These are phyloP conservation scores for Viola odorata DNA, from an alignment of 345 rosid species.

Conservation along the genomic window DNA sequence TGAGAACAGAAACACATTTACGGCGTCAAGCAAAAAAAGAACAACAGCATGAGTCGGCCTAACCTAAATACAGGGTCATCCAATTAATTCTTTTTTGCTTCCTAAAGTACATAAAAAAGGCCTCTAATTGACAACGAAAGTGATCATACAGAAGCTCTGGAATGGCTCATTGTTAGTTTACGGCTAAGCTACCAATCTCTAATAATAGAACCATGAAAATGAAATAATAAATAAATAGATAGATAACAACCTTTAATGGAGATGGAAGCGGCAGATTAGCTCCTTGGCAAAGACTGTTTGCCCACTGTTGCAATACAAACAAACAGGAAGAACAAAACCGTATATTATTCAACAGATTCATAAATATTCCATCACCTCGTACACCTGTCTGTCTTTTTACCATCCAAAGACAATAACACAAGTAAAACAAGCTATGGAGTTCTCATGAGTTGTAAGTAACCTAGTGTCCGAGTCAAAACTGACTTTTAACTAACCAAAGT, in stretches of 20 bases:
- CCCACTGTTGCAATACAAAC: slow-evolving; percentile 55
- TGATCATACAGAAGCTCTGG: not conserved
- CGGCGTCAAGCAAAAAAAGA: too few species aligned
- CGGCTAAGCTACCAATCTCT: not conserved
- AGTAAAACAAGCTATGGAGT: too few species aligned
- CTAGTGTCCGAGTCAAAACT: too few species aligned
- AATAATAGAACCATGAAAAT: not conserved
- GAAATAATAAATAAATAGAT: not conserved
- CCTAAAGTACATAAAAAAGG: too few species aligned
- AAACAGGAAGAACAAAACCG: not conserved
- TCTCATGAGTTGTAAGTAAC: too few species aligned
- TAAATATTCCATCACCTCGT: not conserved
- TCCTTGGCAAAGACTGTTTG: slow-evolving; percentile 87
- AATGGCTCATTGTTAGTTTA: not conserved
- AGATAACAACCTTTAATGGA: slow-evolving; percentile 66
- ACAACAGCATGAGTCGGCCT: too few species aligned
- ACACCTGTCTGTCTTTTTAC: too few species aligned
- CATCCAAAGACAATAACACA: too few species aligned
- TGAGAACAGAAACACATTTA: too few species aligned
- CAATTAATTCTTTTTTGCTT: too few species aligned
- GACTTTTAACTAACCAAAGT: too few species aligned
- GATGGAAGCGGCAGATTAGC: slow-evolving; percentile 79
- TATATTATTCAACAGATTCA: not conserved
- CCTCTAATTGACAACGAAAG: not conserved
- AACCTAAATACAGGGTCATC: too few species aligned